Percentiles rank a stretch among this genome's conserved stretches.
phyloP scores from a whole-genome alignment of 2,329 filamentous ascomycete species.

The Trichoderma gracile region DNA sequence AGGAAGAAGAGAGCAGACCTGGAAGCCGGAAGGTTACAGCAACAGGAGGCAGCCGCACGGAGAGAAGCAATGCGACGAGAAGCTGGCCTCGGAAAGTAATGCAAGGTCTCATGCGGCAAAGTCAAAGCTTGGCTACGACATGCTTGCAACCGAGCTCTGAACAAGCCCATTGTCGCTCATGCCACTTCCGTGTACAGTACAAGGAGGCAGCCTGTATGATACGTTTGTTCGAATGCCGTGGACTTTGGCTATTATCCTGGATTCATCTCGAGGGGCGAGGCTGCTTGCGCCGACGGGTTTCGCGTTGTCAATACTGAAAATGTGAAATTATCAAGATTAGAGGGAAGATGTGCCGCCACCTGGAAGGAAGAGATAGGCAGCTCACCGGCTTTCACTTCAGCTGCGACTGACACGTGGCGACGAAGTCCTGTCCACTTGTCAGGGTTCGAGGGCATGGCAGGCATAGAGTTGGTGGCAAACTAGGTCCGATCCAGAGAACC shows the following conservation, averaged over 20 bases:
- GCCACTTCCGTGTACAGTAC: slow-evolving; percentile 13
- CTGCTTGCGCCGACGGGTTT: not conserved
- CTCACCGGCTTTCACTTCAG: not conserved
- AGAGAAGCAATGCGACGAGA: slow-evolving; percentile 53
- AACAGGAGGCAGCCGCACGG: slow-evolving; percentile 46
- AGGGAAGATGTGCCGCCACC: not conserved
- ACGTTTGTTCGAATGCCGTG: not conserved
- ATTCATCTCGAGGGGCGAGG: not conserved
- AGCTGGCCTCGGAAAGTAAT: slow-evolving; percentile 45
- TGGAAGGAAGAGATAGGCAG: not conserved
- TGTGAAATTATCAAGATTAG: not conserved
- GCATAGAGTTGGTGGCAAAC: not conserved
- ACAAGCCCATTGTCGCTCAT: not conserved
- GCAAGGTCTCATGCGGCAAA: not conserved
- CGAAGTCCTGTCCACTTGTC: not conserved
- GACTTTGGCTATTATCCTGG: not conserved
- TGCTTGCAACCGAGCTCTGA: not conserved
- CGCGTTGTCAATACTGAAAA: not conserved
- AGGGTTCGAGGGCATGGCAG: not conserved
- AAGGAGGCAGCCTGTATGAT: slow-evolving; percentile 13
- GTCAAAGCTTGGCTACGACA: not conserved
- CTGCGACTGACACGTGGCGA: slow-evolving; percentile 11
- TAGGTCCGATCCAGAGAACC: not conserved
- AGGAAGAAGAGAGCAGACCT: slow-evolving; percentile 42
- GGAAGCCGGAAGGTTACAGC: slow-evolving; percentile 40